Base-by-base conservation (phyloP, 805 yeast species). In the Yarrowia sp. region DNA sequence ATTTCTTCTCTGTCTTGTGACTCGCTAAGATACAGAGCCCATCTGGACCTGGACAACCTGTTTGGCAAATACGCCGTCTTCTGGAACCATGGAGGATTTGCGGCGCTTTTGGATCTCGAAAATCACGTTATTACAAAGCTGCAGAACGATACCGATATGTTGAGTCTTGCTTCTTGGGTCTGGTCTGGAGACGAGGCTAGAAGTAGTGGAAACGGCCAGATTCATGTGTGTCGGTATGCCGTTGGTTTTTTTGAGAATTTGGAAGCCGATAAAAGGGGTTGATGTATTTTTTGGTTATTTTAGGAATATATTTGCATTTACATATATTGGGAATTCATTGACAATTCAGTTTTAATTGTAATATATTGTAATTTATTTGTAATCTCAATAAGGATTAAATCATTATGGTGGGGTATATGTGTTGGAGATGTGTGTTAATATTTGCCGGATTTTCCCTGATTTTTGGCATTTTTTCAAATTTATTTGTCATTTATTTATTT, bases 51-150 rank as follows among this genome's bases (percentile, higher is more conserved):
- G 40, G 63, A 58, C 32, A 16, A 16, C 10, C 8, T 58, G 12
- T 58, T 41, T 58, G 63, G 63, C 21, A 40, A 22, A n/a, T 58
- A 58, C 36, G 41, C 41, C 19, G 11, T 43, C 17, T 32, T 58
- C 7, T 58, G 63, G 63, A 41, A 43, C 22, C 40, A 30, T n/a
- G 63, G 40, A 5, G 63, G 63, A 4, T 58, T 41, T 41, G 22
- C 49, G 7, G 51, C 51, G 8, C 12, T 58, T 6, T 3, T 43
- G 38, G 63, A 58, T 32, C 51, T 58, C n/a, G 63, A 58, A 4
- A 41, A 28, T 17, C 30, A 58, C 22, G 51, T 32, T 11, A 5
- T 58, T 22, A 58, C 51, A 17, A 58, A 58, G 17, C n/a, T 58
- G 17, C 63, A 58, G 41, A 41, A 40, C 21, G 63, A 58, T 16